These are phyloP conservation scores for Staphylotrichum tortipilum DNA, from an alignment of 495 filamentous ascomycete species.

Conservation along the genomic window DNA sequence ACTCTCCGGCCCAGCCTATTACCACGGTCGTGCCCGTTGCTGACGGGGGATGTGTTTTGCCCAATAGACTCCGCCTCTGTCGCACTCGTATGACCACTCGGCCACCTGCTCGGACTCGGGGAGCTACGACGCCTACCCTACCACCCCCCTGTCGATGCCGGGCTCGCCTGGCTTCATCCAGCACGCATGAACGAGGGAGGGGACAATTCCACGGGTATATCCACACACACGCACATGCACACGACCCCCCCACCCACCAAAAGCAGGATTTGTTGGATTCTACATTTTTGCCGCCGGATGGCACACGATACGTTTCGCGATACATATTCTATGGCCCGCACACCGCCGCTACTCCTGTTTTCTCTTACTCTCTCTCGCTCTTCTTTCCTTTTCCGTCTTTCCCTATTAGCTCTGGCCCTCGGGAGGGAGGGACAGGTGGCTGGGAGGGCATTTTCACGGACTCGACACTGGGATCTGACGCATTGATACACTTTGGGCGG, in stretches of 20 bases:
- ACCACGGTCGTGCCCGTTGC: constrained; percentile 26
- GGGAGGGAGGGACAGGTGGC: neutral
- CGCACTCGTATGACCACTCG: constrained; percentile 72
- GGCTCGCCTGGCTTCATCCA: constrained; percentile 47
- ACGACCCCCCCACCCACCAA: neutral
- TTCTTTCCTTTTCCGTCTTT: neutral
- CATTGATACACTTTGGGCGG: constrained; percentile 4
- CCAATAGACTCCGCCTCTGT: constrained; percentile 73
- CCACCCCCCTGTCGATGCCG: constrained; percentile 61
- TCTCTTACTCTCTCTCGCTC: too few species aligned
- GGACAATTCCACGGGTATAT: too few species aligned
- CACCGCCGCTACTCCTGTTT: too few species aligned
- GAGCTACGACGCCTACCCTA: constrained; percentile 48
- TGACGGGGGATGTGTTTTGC: constrained; percentile 32
- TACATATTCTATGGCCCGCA: too few species aligned
- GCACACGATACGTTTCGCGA: too few species aligned
- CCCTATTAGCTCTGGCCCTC: too few species aligned
- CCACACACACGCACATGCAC: neutral
- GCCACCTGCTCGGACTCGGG: constrained; percentile 51
- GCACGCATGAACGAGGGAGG: constrained; percentile 15
- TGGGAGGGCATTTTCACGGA: neutral
- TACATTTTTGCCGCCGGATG: too few species aligned
- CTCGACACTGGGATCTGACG: neutral
- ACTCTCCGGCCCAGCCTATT: constrained; percentile 10
- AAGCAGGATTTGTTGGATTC: too few species aligned